These are phyloP conservation scores for Metschnikowia kofuensis DNA, from an alignment of 805 yeast species.

Conservation along the genomic window DNA sequence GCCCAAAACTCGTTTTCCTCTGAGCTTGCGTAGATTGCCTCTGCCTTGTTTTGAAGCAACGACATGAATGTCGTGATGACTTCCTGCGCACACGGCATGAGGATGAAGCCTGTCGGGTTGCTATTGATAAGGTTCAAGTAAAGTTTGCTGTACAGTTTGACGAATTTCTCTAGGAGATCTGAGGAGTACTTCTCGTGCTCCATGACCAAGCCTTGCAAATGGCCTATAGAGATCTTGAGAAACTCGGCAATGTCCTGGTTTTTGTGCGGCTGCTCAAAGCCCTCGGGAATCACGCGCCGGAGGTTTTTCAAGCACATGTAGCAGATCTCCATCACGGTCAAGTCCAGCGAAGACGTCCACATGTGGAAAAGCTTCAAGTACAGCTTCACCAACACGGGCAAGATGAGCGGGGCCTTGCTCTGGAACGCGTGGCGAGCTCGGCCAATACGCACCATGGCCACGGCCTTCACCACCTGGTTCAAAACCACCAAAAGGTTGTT, in stretches of 20 bases:
- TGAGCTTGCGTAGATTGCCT: slow-evolving; percentile 55
- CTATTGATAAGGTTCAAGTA: slow-evolving; percentile 56
- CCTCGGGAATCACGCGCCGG: slow-evolving; percentile 72
- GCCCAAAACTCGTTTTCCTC: slow-evolving; percentile 73
- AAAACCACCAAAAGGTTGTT: slow-evolving; percentile 64
- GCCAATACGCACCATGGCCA: slow-evolving; percentile 80
- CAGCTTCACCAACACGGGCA: slow-evolving; percentile 56
- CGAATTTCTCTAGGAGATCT: slow-evolving; percentile 62
- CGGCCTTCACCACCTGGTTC: slow-evolving; percentile 73
- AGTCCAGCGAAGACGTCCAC: slow-evolving; percentile 55
- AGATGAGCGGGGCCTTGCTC: slow-evolving; percentile 60
- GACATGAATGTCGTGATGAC: slow-evolving; percentile 61
- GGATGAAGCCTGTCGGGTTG: slow-evolving; percentile 68
- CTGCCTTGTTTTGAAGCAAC: slow-evolving; percentile 61
- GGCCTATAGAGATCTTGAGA: slow-evolving; percentile 51
- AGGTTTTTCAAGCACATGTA: slow-evolving; percentile 73
- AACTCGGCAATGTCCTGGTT: slow-evolving; percentile 59
- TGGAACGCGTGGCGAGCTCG: slow-evolving; percentile 77
- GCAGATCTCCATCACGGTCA: slow-evolving; percentile 66
- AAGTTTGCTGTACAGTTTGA: slow-evolving; percentile 73
- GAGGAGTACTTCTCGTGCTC: slow-evolving; percentile 50
- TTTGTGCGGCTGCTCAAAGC: slow-evolving; percentile 67
- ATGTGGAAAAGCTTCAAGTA: slow-evolving; percentile 58
- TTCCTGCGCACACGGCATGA: slow-evolving; percentile 60
- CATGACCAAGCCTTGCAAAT: slow-evolving; percentile 54